Base-by-base conservation (phyloP, 1,139 yeast species). In the Tardiomyces blankii region DNA sequence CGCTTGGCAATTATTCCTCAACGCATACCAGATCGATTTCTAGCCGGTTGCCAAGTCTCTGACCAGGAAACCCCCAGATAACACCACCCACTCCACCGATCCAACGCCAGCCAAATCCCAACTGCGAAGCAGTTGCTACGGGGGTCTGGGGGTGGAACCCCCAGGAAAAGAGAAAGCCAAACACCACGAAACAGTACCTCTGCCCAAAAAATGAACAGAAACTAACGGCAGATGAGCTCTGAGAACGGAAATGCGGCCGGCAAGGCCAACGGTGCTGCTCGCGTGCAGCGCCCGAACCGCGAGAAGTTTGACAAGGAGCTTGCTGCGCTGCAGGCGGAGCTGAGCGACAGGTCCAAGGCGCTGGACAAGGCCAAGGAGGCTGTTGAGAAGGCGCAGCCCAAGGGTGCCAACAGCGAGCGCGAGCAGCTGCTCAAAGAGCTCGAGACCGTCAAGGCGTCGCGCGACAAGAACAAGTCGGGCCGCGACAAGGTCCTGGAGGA, bases 401-500 rank as follows among this genome's bases (percentile, higher is more conserved):
- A 45, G 44, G 43, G 41, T 21, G 41, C 35, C 33, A 50, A 50
- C 42, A 80, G 77, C 51, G 78, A 74, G 59, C 80, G 85, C 65
- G 78, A 80, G 61, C 70, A 70, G 51, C 77, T 88, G 60, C 82
- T 78, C 54, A 70, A 72, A 45, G 76, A 83, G 65, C 77, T 87
- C 59, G 78, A 75, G 59, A 75, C 73, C 45, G 73, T 86, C 59
- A 70, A 79, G 62, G 75, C 77, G 66, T 67, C 73, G 49, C 96
- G 87, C 35, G 53, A 50, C 44, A 42, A 33, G 18, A 71, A 77
- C 65, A 87, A 87, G 70, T 66, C 69, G 53, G 80, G 84, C 62
- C 78, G 95, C 69, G 77, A 74, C 58, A 67, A 71, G 46, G 68
- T 86, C 58, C 76, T 77, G 60, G 88, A 82, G 53, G 87, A 82